Evolutionary conservation across 2,329 filamentous ascomycete species (phyloP), one percentile per base, ranked within the genome.

Genomic region (Colletotrichum sp.): DNA sequence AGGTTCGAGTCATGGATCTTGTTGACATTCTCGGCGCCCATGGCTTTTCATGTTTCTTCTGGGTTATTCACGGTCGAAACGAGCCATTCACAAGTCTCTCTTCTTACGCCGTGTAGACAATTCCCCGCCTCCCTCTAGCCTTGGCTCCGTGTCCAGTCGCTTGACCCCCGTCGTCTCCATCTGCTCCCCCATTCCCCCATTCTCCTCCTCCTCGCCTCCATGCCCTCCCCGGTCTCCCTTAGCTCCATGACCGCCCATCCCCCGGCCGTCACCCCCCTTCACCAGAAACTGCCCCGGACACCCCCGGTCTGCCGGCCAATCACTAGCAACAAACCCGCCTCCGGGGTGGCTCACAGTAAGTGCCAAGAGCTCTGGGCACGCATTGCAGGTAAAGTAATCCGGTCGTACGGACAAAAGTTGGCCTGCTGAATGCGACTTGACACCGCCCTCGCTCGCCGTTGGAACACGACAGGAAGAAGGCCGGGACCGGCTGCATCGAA

Each of bases 331-430:
- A 29, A 29, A 72, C 11, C 6, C 22, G 19, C 27, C n/a, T 49
- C 44, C 12, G 69, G 63, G 32, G 22, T 72, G 55, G 57, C 27
- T 57, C 55, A 34, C 27, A 30, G 34, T n/a, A 44, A 29, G 36
- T 68, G 73, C 73, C 73, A 75, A 75, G 73, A 55, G 22, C 55
- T 75, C 67, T 75, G 36, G 73, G 69, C 69, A 49, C 70, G 39
- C 72, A 29, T 72, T n/a, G 69, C 32, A 63, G 55, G 62, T 67
- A 67, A 52, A 63, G 69, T 30, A 67, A 32, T 68, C 61, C 57
- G 70, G 70, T 65, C 70, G 70, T 52, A 73, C 44, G 57, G 69
- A 49, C 64, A 61, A 52, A 63, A 55, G 27, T 67, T 63, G 29
- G 29, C 25, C 34, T 39, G n/a, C 19, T 57, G 36, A 25, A 39